phyloP scores from a whole-genome alignment of 192 early-diverging fungal species.

The Phlyctochytrium planicorne region DNA sequence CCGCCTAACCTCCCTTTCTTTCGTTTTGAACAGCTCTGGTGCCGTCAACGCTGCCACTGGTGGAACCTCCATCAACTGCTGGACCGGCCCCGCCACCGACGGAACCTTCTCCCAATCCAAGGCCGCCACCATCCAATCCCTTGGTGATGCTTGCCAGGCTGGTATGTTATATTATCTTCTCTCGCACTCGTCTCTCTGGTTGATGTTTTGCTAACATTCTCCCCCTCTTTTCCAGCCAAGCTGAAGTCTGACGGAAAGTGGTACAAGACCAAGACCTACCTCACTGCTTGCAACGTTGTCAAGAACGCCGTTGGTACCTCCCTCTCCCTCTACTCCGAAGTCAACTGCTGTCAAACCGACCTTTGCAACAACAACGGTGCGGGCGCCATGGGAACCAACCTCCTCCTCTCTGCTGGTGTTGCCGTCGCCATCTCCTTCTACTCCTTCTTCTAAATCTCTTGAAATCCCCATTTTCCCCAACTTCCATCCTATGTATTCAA shows the following conservation, averaged over 20 bases:
- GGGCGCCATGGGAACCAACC: not conserved
- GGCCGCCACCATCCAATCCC: not conserved
- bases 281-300: not conserved
- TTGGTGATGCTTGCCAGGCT: not conserved
- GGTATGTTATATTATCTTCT: not conserved
- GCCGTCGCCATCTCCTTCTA: slow-evolving; percentile 2
- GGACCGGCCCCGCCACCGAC: not conserved
- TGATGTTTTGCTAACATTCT: not conserved
- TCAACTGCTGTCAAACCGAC: slow-evolving; percentile 1
- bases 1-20: too few relatives aligned
- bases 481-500: too few relatives aligned
- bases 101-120: not conserved
- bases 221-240: not conserved
- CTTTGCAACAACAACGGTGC: not conserved
- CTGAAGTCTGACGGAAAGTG: not conserved
- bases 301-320: not conserved
- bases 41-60: too few relatives aligned
- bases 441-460: not conserved
- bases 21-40: too few relatives aligned
- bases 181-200: not conserved
- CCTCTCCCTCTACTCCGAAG: not conserved
- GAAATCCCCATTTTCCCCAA: too few relatives aligned
- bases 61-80: slow-evolving; percentile 4
- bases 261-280: not conserved
- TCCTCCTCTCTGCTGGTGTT: not conserved